Base-by-base conservation (phyloP, 2,329 filamentous ascomycete genomes). In the Trichoderma lentiforme region DNA sequence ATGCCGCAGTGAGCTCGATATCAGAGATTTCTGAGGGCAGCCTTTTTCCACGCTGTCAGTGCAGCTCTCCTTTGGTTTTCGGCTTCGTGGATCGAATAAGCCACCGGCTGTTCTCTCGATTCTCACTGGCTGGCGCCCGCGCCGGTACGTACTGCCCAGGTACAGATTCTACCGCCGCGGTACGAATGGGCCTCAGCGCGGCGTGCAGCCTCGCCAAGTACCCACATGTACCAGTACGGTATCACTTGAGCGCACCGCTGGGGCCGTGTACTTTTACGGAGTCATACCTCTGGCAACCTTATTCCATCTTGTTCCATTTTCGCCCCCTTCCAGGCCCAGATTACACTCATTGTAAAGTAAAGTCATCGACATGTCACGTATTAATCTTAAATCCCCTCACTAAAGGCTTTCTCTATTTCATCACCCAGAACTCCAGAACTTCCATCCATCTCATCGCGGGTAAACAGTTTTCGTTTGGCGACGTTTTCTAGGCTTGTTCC, bases 61-160 rank as follows among this genome's bases (percentile, higher is more conserved):
- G 71, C 61, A 57, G 65, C 73, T 78, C 80, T 79, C 78, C 78
- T 79, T 80, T 76, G 79, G 76, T 80, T 81, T 81, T 81, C 77
- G 75, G 80, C 77, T 81, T 81, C 80, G 79, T 81, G 79, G 80
- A 80, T 79, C 78, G 80, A 81, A 81, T 80, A 81, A 80, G 80
- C 80, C 80, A 78, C 56, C 62, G 62, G 68, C 68, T 70, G 51
- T 58, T 58, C 30, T 60, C 58, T 61, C 57, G 57, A 36, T 21
- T 47, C 43, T 72, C 36, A 72, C 56, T 72, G 70, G 70, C 70
- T 39, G 32, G 69, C 60, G 58, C 28, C 6, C n/a, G 6, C 57
- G 30, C 21, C 15, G 63, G 63, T 71, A 71, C 60, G 21, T 53
- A 65, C 34, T 15, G 39, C 60, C n/a, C 24, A 32, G 57, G 26